Conservation (phyloP, 2,329 filamentous ascomycete species). For the Colletotrichum sp. region DNA sequence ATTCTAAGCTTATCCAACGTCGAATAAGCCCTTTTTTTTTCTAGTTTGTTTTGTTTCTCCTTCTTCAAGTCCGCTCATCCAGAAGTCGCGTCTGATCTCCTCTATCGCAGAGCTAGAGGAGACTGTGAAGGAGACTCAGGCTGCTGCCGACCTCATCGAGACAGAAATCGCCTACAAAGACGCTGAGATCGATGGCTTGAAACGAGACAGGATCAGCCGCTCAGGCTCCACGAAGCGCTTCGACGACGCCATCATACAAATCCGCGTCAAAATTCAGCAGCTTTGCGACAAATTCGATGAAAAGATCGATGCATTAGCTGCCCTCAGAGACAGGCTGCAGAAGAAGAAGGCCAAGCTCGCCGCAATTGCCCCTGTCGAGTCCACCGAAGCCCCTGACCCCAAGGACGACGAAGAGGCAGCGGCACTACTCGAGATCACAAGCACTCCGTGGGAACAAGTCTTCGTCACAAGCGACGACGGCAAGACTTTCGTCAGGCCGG, state of each 20-base stretch:
- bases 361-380: not conserved
- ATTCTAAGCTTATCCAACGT: not conserved
- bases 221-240: not conserved
- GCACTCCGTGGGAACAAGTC: slow-evolving; percentile 11
- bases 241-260: not conserved
- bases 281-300: not conserved
- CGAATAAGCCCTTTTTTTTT: not conserved
- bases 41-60: not conserved
- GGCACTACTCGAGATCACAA: slow-evolving; percentile 1
- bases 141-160: not conserved
- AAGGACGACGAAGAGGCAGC: not conserved
- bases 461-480: slow-evolving; percentile 25
- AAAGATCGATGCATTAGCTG: not conserved
- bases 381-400: not conserved
- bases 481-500: slow-evolving; percentile 27
- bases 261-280: not conserved
- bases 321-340: not conserved
- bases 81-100: not conserved
- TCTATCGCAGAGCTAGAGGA: not conserved
- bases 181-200: not conserved
- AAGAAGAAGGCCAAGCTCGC: not conserved
- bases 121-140: not conserved
- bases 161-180: slow-evolving; percentile 5
- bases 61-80: not conserved
- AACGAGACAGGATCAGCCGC: not conserved